Evolutionary conservation across 2,329 filamentous ascomycete species (phyloP).

Genomic region (Leptographium galeiforme): DNA sequence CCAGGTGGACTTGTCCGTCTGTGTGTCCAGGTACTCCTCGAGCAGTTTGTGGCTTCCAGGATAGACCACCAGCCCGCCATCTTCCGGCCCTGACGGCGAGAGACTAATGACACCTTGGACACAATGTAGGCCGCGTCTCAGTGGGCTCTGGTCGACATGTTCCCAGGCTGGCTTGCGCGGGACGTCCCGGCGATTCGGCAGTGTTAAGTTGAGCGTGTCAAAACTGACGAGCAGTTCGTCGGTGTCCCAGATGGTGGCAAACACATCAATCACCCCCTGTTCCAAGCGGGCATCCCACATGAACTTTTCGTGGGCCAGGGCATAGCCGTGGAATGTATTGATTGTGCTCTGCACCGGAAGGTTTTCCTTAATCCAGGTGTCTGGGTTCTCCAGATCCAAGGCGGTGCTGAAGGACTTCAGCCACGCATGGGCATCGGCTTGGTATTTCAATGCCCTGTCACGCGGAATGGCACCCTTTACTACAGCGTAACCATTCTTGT

Average conservation of each 20-base stretch:
- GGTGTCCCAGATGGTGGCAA: slow-evolving; percentile 24
- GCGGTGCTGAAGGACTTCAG: slow-evolving; percentile 11
- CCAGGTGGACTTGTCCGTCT: slow-evolving; percentile 2
- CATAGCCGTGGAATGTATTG: slow-evolving; percentile 18
- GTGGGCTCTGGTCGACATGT: slow-evolving; percentile 20
- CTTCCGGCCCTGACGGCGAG: slow-evolving; percentile 19
- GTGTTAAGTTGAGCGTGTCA: slow-evolving; percentile 24
- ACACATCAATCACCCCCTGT: slow-evolving; percentile 22
- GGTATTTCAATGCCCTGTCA: slow-evolving; percentile 24
- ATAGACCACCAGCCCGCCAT: slow-evolving; percentile 23
- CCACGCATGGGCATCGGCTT: slow-evolving; percentile 14
- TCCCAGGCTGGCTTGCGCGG: slow-evolving; percentile 18
- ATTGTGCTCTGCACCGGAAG: slow-evolving; percentile 22
- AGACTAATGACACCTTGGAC: slow-evolving; percentile 20
- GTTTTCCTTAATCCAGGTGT: slow-evolving; percentile 22
- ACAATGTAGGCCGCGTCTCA: slow-evolving; percentile 15
- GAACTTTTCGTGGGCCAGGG: slow-evolving; percentile 23
- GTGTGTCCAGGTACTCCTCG: slow-evolving; percentile 5
- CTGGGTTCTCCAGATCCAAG: slow-evolving; percentile 15
- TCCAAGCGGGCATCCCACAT: slow-evolving; percentile 25
- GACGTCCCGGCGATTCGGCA: slow-evolving; percentile 16
- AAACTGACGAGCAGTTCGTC: slow-evolving; percentile 22
- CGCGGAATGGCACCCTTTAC: slow-evolving; percentile 30
- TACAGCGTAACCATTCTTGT: slow-evolving; percentile 26
- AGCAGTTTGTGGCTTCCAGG: slow-evolving; percentile 13